Evolutionary conservation across 2,329 filamentous ascomycete species (phyloP), one percentile per base, ranked within the genome.

Genomic region (Neofusicoccum cordaticola): DNA sequence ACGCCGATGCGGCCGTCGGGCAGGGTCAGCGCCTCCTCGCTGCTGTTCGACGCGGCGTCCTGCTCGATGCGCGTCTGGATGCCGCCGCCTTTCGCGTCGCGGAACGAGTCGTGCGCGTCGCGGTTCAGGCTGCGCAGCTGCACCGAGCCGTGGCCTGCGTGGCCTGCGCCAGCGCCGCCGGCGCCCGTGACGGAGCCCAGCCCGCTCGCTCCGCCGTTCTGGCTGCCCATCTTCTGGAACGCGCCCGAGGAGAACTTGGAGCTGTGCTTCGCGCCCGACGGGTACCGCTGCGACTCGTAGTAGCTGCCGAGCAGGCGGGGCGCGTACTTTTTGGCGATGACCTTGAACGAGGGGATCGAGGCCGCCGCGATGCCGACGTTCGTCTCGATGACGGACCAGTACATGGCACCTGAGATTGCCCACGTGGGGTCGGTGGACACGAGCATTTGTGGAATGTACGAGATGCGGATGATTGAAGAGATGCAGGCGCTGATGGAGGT

Each of bases 291-390:
- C n/a, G 53, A 60, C 35, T 65, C 63, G 63, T 65, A 65, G 60
- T 57, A 62, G 48, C 47, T 53, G 19, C 64, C 64, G 34, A 65
- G 60, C 22, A 65, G 57, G 12, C 64, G 57, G 15, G 64, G 64
- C 19, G 56, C 47, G 56, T 65, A 60, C 15, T 57, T 57, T 47
- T 65, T 65, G 45, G 63, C 63, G 45, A 65, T 65, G 63, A 65
- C 63, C 35, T 65, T 65, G 63, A 66, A 66, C 2, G 61, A 66
- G 9, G 65, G 65, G 13, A 66, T 66, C 19, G 52, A 61, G 31
- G 65, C 65, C 9, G 65, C 65, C 1, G 57, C 27, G 35, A 66
- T 66, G 41, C 53, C 61, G 27, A 66, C 62, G 34, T 63, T 65
- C 7, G 65, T 64, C 22, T 66, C 65, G 22, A 63, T 62, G 37